Conservation (phyloP, 345 rosid species). For the Salix dunnii region DNA sequence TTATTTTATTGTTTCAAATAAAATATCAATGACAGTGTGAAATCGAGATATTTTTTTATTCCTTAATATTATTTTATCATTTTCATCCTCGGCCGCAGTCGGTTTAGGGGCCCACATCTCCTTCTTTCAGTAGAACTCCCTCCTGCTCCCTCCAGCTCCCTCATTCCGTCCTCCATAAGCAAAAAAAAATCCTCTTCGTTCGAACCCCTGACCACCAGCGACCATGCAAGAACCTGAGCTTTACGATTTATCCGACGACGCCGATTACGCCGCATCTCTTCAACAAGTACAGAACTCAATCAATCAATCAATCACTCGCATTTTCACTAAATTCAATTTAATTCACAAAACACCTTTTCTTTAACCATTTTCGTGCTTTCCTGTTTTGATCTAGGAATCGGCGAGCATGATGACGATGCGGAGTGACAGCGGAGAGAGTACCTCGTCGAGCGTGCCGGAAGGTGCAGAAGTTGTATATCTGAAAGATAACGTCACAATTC, state of each 20-base stretch:
- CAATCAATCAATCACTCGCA: background rate
- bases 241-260: constrained; percentile 92
- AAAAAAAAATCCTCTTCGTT: constrained; percentile 2
- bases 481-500: constrained; percentile 85
- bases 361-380: background rate
- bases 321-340: background rate
- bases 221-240: constrained; percentile 74
- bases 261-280: constrained; percentile 90
- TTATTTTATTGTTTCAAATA: too few species aligned
- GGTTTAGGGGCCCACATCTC: background rate
- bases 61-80: background rate
- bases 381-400: constrained; percentile 47
- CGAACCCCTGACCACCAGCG: background rate
- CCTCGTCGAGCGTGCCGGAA: constrained; percentile 57
- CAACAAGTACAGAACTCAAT: constrained; percentile 48
- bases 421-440: constrained; percentile 57
- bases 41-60: background rate
- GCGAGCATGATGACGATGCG: constrained; percentile 52
- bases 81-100: background rate
- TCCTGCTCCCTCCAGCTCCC: background rate
- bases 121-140: background rate
- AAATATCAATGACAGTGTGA: background rate
- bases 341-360: background rate
- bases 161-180: constrained; percentile 23
- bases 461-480: constrained; percentile 64